These are phyloP conservation scores for Russula abietina DNA, from an alignment of 768 basidiomycete species.

Conservation along the genomic window DNA sequence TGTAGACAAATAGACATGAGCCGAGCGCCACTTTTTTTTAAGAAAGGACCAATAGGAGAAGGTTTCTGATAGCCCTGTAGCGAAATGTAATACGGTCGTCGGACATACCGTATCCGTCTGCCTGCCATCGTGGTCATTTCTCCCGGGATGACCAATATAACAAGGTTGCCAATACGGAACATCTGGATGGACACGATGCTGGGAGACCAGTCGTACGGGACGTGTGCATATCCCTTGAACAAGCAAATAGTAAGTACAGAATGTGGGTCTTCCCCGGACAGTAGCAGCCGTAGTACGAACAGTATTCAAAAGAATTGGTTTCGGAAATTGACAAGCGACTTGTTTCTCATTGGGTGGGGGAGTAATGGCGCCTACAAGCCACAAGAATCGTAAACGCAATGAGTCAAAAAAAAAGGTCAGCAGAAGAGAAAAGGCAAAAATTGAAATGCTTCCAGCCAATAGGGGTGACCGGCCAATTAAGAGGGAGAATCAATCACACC, in stretches of 20 bases:
- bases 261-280: slow-evolving; percentile 2
- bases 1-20: slow-evolving; percentile 28
- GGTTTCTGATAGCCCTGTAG: slow-evolving; percentile 2
- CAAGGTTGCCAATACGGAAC: slow-evolving; percentile 68
- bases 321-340: slow-evolving; percentile 65
- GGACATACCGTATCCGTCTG: slow-evolving; percentile 57
- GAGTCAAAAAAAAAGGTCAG: background rate
- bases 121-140: slow-evolving; percentile 83
- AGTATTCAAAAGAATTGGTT: slow-evolving; percentile 73
- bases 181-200: slow-evolving; percentile 71
- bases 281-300: slow-evolving; percentile 34
- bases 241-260: slow-evolving; percentile 12
- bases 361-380: slow-evolving; percentile 48
- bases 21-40: background rate
- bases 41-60: slow-evolving; percentile 8
- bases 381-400: background rate
- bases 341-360: slow-evolving; percentile 58
- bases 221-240: slow-evolving; percentile 54
- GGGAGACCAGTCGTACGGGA: slow-evolving; percentile 71
- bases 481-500: slow-evolving; percentile 31
- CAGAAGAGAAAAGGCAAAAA: background rate
- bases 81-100: slow-evolving; percentile 7
- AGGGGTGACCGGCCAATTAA: background rate
- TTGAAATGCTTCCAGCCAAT: background rate
- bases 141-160: slow-evolving; percentile 69